Conservation (phyloP, 306 rosid genomes). For the Pterocarpus macrocarpus region DNA sequence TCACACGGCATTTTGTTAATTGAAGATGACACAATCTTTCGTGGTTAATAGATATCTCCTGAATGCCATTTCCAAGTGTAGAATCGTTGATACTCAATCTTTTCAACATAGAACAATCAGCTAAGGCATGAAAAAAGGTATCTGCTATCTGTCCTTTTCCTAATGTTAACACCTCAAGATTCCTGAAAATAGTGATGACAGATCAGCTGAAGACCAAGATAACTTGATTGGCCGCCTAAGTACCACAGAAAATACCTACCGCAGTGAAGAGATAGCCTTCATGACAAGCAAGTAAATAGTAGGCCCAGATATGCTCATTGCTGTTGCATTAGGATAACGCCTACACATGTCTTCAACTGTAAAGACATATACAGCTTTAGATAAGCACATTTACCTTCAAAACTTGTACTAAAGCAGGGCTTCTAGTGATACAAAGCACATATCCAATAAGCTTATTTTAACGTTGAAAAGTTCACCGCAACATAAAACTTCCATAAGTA, state of each 20-base stretch:
- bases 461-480: neutral
- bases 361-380: slow-evolving; percentile 41
- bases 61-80: slow-evolving; percentile 86
- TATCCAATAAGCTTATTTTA: neutral
- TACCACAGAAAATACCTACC: slow-evolving; percentile 55
- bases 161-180: slow-evolving; percentile 79
- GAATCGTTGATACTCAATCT: slow-evolving; percentile 83
- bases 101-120: slow-evolving; percentile 75
- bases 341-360: slow-evolving; percentile 96
- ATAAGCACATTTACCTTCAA: slow-evolving; percentile 38
- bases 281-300: slow-evolving; percentile 71
- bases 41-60: slow-evolving; percentile 84
- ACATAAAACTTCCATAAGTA: neutral
- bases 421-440: neutral
- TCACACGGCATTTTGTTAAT: slow-evolving; percentile 87
- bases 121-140: slow-evolving; percentile 79
- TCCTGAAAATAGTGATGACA: slow-evolving; percentile 60
- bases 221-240: neutral
- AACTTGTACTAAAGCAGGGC: neutral
- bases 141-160: slow-evolving; percentile 89
- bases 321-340: slow-evolving; percentile 96
- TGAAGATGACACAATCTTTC: slow-evolving; percentile 86
- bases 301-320: slow-evolving; percentile 82
- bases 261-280: slow-evolving; percentile 80
- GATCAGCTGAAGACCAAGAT: slow-evolving; percentile 46